Base-by-base conservation (phyloP, 192 early-diverging fungal genomes). In the Dispira simplex region DNA sequence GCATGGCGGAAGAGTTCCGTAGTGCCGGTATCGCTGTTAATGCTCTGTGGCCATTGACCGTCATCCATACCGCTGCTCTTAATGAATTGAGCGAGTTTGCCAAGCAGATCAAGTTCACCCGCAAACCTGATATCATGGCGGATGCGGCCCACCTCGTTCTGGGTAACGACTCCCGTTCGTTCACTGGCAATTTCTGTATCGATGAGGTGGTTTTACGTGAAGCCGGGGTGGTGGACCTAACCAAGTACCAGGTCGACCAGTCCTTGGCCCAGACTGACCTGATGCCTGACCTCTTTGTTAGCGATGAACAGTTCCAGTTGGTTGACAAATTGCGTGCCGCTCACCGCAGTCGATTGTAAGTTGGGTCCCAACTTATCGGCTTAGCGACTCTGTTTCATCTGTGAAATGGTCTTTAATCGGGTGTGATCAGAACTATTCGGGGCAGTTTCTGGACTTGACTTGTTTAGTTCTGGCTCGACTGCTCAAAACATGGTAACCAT, bases 131-230 rank as follows among this genome's bases (percentile, higher is more conserved):
- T 52, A 85, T 87, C 48, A 84, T 85, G 81, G 79, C 82, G 5
- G 85, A 87, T 66, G 83, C 85, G 4, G 83, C 83, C 12, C 68
- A 75, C 60, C 47, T 74, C 28, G 73, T 88, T 46, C 72, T 85
- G 18, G 65, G 64, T 66, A 81, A 85, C 69, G 65, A 78, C 25
- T 47, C 71, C 44, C 46, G 51, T 39, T 63, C 62, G 43, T 80
- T 79, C 64, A 77, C 72, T 28, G 86, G 85, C 64, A 79, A 90
- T 55, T 86, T 91, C 68, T 77, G 77, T 55, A 79, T 92, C n/a
- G 90, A 92, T 67, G 88, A 90, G 74, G 63, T 83, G 59, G 72
- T 92, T 39, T 75, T 92, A 69, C 75, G 88, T 68, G 73, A 77
- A 63, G 67, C 75, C 39, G 88, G 90, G 49, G 78, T 87, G 60